Percentiles rank a stretch among this genome's conserved stretches.
Conservation (phyloP, 2,329 filamentous ascomycete genomes). For the Colletotrichum navitas region DNA sequence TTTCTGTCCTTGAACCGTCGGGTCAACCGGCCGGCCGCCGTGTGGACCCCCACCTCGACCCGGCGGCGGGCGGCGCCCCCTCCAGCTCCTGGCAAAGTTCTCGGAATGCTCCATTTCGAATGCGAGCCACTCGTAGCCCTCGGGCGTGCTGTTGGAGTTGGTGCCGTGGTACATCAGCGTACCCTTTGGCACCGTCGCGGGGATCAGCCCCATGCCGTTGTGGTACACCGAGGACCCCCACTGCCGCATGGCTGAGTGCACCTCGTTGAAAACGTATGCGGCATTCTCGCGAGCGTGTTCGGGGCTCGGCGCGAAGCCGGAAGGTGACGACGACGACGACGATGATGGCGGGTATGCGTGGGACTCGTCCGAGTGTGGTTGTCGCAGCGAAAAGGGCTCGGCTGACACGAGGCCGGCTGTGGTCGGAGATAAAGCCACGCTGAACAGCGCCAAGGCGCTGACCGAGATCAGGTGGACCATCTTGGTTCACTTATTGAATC, state of each 20-base stretch:
- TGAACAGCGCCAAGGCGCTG: slow-evolving; percentile 21
- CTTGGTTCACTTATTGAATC: not conserved
- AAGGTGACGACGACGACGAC: not conserved
- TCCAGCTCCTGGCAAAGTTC: slow-evolving; percentile 64
- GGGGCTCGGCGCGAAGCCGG: slow-evolving; percentile 48
- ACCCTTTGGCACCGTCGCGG: slow-evolving; percentile 73
- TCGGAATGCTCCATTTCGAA: slow-evolving; percentile 83
- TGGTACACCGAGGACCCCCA: slow-evolving; percentile 80
- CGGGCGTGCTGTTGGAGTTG: slow-evolving; percentile 57
- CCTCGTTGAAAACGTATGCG: slow-evolving; percentile 77
- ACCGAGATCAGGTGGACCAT: slow-evolving; percentile 15
- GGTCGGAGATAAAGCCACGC: slow-evolving; percentile 12
- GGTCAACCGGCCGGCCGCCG: not conserved
- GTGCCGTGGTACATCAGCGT: slow-evolving; percentile 78
- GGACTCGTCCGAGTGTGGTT: not conserved
- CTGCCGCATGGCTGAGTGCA: slow-evolving; percentile 79
- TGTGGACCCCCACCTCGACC: not conserved
- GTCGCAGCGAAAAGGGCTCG: slow-evolving; percentile 23
- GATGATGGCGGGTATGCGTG: not conserved
- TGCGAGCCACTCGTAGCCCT: slow-evolving; percentile 76
- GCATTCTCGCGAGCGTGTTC: slow-evolving; percentile 63
- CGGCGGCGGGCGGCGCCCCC: slow-evolving; percentile 4
- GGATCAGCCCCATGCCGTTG: slow-evolving; percentile 81
- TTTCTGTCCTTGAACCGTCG: not conserved
- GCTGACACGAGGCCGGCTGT: slow-evolving; percentile 17